These are phyloP conservation scores for Ustilago crameri DNA, from an alignment of 1,284 basidiomycete genomes.

Conservation along the genomic window DNA sequence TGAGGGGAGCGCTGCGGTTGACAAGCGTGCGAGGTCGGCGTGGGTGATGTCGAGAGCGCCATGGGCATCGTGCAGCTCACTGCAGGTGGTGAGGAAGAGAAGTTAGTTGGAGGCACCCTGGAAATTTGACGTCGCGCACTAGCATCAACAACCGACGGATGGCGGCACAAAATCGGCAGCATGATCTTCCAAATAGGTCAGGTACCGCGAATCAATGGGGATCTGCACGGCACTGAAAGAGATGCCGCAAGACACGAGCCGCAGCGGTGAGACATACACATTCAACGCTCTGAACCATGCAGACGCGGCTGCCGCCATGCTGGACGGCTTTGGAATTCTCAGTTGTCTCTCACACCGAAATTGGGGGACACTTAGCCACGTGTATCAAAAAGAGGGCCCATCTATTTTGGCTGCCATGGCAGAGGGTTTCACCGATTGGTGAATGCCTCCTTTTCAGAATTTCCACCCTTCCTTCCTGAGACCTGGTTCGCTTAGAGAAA, in stretches of 20 bases:
- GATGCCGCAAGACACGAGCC: not conserved
- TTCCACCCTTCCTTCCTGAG: no score
- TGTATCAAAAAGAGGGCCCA: no score
- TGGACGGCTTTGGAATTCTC: slow-evolving; percentile 4
- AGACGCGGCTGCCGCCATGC: slow-evolving; percentile 6
- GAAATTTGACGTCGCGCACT: slow-evolving; percentile 19
- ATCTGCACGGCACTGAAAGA: not conserved
- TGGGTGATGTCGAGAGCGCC: not conserved
- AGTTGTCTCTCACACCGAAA: no score
- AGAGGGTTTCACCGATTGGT: not conserved
- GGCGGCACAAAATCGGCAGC: slow-evolving; percentile 5
- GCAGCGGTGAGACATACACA: no score
- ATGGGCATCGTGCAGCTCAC: not conserved
- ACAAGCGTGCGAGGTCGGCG: slow-evolving; percentile 10
- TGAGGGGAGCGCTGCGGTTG: slow-evolving; percentile 11
- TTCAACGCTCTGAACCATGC: slow-evolving; percentile 2
- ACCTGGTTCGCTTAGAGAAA: no score
- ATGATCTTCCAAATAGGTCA: slow-evolving; percentile 2
- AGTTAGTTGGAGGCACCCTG: slow-evolving; percentile 38
- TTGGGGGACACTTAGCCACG: no score
- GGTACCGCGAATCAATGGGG: not conserved
- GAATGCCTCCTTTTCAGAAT: no score
- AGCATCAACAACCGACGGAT: slow-evolving; percentile 3
- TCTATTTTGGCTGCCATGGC: not conserved
- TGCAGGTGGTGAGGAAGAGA: slow-evolving; percentile 31